Conservation (phyloP, 257 asterid species). For the Fraxinus quadrangulata region DNA sequence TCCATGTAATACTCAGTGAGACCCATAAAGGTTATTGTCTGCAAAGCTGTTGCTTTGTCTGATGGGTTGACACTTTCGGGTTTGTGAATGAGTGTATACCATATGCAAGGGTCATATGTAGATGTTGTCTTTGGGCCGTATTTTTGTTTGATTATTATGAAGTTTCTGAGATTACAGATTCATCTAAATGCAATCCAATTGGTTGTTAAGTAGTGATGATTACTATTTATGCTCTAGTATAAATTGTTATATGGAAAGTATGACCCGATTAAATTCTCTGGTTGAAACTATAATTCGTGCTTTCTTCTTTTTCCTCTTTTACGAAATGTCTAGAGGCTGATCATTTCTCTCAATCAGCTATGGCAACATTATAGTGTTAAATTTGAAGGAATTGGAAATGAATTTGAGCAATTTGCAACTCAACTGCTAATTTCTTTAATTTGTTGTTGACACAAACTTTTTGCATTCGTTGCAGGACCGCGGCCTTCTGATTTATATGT, state of each 20-base stretch:
- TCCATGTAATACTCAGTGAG: not conserved
- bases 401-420: not conserved
- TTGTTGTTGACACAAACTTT: not conserved
- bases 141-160: not conserved
- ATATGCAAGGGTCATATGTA: not conserved
- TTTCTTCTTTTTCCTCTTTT: not conserved
- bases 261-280: not conserved
- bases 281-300: not conserved
- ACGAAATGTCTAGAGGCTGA: not conserved
- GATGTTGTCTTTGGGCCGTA: not conserved
- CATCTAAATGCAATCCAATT: not conserved
- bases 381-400: not conserved
- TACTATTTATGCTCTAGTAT: not conserved
- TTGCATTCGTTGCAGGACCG: conserved; percentile 42
- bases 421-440: not conserved
- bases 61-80: not conserved
- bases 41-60: not conserved
- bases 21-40: not conserved
- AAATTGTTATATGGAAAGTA: not conserved
- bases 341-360: not conserved
- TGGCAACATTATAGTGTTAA: not conserved
- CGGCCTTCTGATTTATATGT: conserved; percentile 59
- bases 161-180: not conserved
- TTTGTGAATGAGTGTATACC: conserved; percentile 26
- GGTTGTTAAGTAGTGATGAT: not conserved